Percentiles rank a stretch among this genome's conserved stretches.
Evolutionary conservation across 352 stramenopile species (phyloP).

Genomic region (Pythium chondricola): DNA sequence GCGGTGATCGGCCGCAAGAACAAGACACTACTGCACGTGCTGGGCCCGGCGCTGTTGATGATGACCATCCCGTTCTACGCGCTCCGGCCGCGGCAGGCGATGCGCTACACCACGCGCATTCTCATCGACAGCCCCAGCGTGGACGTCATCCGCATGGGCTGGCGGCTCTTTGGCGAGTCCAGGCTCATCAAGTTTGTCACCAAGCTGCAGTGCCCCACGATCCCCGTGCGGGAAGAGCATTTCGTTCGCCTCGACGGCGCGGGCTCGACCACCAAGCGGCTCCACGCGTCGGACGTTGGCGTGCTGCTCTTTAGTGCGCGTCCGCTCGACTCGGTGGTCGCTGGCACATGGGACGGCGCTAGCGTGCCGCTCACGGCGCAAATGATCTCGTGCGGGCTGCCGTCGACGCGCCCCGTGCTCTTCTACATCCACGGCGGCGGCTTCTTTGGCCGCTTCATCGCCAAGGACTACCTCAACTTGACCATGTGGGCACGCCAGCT

Average conservation of each 20-base stretch:
- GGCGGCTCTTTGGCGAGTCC: constrained; percentile 80
- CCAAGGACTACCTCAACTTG: constrained; percentile 77
- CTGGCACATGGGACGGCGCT: constrained; percentile 64
- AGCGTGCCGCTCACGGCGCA: constrained; percentile 38
- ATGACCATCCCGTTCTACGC: constrained; percentile 80
- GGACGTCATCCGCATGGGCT: constrained; percentile 82
- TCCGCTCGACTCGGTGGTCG: constrained; percentile 49
- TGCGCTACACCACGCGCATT: constrained; percentile 67
- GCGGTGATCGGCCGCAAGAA: constrained; percentile 58
- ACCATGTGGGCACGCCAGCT: constrained; percentile 61
- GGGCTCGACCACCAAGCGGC: constrained; percentile 22
- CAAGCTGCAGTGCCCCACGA: constrained; percentile 48
- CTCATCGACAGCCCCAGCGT: constrained; percentile 79
- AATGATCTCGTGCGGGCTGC: constrained; percentile 72
- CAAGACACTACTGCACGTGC: constrained; percentile 51
- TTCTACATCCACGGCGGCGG: constrained; percentile 85
- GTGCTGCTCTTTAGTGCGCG: constrained; percentile 69
- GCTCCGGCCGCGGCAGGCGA: constrained; percentile 63
- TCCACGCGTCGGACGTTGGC: constrained; percentile 49
- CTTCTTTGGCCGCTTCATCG: constrained; percentile 86
- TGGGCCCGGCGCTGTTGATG: constrained; percentile 52
- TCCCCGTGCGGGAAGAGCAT: constrained; percentile 59
- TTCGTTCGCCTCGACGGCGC: constrained; percentile 53
- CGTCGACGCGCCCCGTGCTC: constrained; percentile 57
- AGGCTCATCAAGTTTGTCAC: constrained; percentile 61